Conservation (phyloP, 202 grass and related monocot genomes). For the Bolboschoenoplectus hybrid region DNA sequence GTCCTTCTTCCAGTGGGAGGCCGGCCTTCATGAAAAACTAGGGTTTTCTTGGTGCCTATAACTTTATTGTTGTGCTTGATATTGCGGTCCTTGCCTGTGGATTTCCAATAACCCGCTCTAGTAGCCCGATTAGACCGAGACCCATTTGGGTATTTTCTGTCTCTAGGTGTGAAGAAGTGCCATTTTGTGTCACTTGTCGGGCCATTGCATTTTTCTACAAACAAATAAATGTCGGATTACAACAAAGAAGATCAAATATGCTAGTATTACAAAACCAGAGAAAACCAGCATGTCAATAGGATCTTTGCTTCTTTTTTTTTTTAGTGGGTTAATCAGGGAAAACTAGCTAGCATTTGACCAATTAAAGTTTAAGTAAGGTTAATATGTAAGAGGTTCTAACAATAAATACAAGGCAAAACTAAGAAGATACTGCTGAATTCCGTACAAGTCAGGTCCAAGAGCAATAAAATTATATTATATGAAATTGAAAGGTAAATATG, state of each 20-base stretch:
- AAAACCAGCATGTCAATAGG: too few species aligned
- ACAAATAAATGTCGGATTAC: constrained; percentile 33
- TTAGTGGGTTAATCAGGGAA: too few species aligned
- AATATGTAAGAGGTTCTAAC: too few species aligned
- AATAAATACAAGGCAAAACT: too few species aligned
- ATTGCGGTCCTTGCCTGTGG: constrained; percentile 82
- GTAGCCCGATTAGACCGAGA: constrained; percentile 78
- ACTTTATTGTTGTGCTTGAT: constrained; percentile 54
- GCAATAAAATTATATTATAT: constrained; percentile 29
- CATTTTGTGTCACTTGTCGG: constrained; percentile 72
- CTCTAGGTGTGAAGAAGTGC: constrained; percentile 80
- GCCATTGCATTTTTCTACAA: constrained; percentile 64
- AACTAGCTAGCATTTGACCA: too few species aligned
- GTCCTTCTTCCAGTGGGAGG: constrained; percentile 74
- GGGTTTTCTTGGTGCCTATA: constrained; percentile 90
- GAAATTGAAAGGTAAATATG: constrained; percentile 5
- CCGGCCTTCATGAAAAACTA: constrained; percentile 92
- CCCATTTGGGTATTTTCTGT: constrained; percentile 89
- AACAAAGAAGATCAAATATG: background rate
- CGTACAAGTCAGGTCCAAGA: background rate
- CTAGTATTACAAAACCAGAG: too few species aligned
- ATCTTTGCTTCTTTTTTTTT: too few species aligned
- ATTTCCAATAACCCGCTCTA: constrained; percentile 87
- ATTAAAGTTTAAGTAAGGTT: too few species aligned
- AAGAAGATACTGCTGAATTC: too few species aligned